Conservation (phyloP, 192 early-diverging fungal genomes). For the Spizellomyces punctatus region DNA sequence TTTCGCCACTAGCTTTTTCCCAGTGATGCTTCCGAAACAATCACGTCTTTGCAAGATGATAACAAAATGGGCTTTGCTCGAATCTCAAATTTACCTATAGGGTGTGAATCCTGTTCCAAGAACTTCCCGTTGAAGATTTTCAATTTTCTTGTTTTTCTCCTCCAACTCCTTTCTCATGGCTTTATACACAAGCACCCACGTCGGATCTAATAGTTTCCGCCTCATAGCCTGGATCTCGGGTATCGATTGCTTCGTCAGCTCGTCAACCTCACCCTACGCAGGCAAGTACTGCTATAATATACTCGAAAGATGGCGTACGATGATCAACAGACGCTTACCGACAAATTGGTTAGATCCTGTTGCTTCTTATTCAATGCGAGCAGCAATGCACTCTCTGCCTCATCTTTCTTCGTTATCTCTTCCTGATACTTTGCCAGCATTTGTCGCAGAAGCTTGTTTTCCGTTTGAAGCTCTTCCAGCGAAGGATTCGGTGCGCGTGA, state of each 20-base stretch:
- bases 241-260: constrained; percentile 7
- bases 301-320: not conserved
- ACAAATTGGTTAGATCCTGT: not conserved
- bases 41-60: not conserved
- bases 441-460: constrained; percentile 27
- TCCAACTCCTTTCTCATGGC: constrained; percentile 34
- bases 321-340: too few relatives aligned
- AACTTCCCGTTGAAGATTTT: constrained; percentile 32
- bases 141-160: constrained; percentile 38
- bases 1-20: constrained; percentile 30
- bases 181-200: constrained; percentile 10
- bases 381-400: not conserved
- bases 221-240: not conserved
- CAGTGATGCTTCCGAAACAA: constrained; percentile 24
- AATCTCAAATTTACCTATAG: constrained; percentile 17
- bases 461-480: constrained; percentile 3
- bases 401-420: not conserved
- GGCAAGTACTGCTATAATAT: not conserved
- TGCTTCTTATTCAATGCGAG: not conserved
- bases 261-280: constrained; percentile 13
- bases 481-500: not conserved
- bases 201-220: constrained; percentile 30
- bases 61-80: not conserved
- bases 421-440: constrained; percentile 8
- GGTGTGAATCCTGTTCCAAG: constrained; percentile 30